Evolutionary conservation across 768 basidiomycete genomes (phyloP).

Genomic region (Boletus sensibilis): DNA sequence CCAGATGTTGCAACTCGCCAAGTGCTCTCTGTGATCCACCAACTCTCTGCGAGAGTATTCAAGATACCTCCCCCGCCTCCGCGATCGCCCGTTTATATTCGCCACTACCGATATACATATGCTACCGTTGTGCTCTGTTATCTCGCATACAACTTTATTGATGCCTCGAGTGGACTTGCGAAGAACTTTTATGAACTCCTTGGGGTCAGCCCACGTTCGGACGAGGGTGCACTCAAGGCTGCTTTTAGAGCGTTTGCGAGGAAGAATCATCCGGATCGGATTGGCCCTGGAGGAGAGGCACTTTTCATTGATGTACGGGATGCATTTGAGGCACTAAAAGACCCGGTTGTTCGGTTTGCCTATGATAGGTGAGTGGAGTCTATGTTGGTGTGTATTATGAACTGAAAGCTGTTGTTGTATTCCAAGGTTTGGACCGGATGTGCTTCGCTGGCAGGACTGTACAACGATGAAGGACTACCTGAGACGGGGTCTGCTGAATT

Average conservation of each 20-base stretch:
- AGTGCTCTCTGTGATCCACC: conserved; percentile 48
- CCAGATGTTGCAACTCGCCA: conserved; percentile 60
- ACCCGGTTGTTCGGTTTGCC: conserved; percentile 76
- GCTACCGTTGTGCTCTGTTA: conserved; percentile 63
- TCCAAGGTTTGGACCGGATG: conserved; percentile 74
- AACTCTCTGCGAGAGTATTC: conserved; percentile 30
- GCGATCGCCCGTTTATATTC: conserved; percentile 45
- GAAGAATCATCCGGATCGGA: conserved; percentile 73
- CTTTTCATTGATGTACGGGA: conserved; percentile 70
- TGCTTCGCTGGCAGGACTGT: conserved; percentile 64
- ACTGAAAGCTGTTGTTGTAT: neutral
- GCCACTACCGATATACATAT: conserved; percentile 65
- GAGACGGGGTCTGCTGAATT: conserved; percentile 57
- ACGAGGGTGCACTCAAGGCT: conserved; percentile 63
- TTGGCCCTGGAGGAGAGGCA: conserved; percentile 54
- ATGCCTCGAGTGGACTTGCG: conserved; percentile 53
- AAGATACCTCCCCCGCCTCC: conserved; percentile 38
- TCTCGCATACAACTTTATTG: conserved; percentile 61
- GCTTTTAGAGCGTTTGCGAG: conserved; percentile 78
- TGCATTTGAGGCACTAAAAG: conserved; percentile 75
- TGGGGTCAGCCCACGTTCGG: conserved; percentile 57
- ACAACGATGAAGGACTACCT: conserved; percentile 71
- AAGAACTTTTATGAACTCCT: conserved; percentile 82
- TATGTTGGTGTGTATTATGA: neutral
- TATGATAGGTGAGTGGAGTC: conserved; percentile 69